Evolutionary conservation across 176 grass and related monocot genomes (phyloP).

Genomic region (Coix lacrymajobi): DNA sequence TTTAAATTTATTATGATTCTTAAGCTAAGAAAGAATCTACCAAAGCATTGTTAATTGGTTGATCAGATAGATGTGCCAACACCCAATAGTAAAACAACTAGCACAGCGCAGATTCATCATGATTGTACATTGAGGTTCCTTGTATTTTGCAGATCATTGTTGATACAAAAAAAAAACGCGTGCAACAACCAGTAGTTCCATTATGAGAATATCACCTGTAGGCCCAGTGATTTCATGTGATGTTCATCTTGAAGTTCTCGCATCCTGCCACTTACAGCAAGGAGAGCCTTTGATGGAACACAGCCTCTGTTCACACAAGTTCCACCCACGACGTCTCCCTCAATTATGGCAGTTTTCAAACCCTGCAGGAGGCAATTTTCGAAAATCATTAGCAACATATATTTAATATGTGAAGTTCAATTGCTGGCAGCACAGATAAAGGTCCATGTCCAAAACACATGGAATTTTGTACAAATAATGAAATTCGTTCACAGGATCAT

Average conservation of each 20-base stretch:
- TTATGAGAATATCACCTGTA: conserved; percentile 56
- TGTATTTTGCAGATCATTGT: not conserved
- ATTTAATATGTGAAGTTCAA: conserved; percentile 5
- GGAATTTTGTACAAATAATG: not conserved
- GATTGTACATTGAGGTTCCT: not conserved
- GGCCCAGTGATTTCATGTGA: conserved; percentile 83
- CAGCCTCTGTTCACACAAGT: conserved; percentile 94
- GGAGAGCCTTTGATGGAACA: conserved; percentile 90
- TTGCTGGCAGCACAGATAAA: not conserved
- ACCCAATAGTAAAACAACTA: not conserved
- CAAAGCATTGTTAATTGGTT: not conserved
- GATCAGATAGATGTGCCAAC: not conserved
- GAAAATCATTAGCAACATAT: not conserved
- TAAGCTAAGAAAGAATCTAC: not conserved
- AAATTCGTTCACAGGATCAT: not conserved
- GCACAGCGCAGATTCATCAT: not conserved
- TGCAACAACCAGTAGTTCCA: not conserved
- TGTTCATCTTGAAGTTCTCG: conserved; percentile 85
- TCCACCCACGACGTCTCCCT: conserved; percentile 88
- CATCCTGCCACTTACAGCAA: conserved; percentile 96
- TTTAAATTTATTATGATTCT: not conserved
- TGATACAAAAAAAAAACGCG: conserved; percentile 2
- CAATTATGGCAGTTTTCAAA: conserved; percentile 91
- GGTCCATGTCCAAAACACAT: not conserved
- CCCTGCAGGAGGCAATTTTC: conserved; percentile 47